Evolutionary conservation across 345 rosid species (phyloP).

Genomic region (Camelina neglecta): DNA sequence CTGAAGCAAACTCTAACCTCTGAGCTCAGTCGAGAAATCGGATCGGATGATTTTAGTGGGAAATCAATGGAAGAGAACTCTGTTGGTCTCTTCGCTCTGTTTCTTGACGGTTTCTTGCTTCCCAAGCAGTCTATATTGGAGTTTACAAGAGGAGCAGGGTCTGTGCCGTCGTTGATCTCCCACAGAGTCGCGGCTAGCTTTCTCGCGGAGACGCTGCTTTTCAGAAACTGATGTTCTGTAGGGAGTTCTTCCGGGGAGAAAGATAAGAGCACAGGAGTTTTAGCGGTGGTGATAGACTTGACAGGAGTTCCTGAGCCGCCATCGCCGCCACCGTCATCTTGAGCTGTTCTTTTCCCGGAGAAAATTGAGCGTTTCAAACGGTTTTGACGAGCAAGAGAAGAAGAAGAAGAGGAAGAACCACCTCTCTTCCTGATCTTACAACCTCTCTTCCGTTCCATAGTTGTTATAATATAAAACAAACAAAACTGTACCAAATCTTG

Average conservation of each 20-base stretch:
- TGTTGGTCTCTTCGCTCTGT: constrained; percentile 39
- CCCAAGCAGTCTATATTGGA: constrained; percentile 39
- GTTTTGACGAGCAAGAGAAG: constrained; percentile 70
- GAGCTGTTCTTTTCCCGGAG: constrained; percentile 50
- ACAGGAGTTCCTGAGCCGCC: constrained; percentile 80
- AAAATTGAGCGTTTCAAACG: constrained; percentile 83
- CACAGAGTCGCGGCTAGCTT: constrained; percentile 89
- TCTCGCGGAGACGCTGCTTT: constrained; percentile 68
- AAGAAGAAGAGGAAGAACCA: constrained; percentile 83
- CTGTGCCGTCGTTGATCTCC: constrained; percentile 72
- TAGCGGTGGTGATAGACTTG: constrained; percentile 53
- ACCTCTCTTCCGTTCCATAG: constrained; percentile 50
- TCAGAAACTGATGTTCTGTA: constrained; percentile 32
- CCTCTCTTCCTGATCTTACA: constrained; percentile 93
- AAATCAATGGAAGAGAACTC: constrained; percentile 38
- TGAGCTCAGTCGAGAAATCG: constrained; percentile 54
- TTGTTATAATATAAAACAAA: background rate
- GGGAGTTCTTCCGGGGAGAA: constrained; percentile 34
- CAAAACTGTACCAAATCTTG: constrained; percentile 1
- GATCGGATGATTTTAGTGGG: constrained; percentile 62
- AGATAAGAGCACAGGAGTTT: constrained; percentile 44
- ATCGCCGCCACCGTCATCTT: constrained; percentile 52
- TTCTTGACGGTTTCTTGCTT: constrained; percentile 48
- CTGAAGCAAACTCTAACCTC: constrained; percentile 51
- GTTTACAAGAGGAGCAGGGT: constrained; percentile 33